A percentile compares a stretch with the other conserved stretches of the same genome.
Evolutionary conservation across 2,329 filamentous ascomycete genomes (phyloP).

Genomic region (Aspergillus tamarii): DNA sequence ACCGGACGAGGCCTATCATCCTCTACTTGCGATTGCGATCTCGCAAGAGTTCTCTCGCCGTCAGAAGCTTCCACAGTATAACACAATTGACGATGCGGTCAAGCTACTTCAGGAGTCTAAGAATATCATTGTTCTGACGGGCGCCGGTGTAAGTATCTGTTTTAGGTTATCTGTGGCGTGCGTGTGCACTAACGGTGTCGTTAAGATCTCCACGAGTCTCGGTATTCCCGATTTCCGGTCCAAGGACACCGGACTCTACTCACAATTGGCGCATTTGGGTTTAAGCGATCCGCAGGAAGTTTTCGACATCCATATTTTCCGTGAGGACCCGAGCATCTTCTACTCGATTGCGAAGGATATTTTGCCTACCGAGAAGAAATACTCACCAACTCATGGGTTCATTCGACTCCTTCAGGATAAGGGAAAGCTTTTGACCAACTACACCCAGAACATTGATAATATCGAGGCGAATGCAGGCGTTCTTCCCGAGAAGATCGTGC

Average conservation of each 20-base stretch:
- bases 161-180: neutral
- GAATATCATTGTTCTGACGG: constrained; percentile 92
- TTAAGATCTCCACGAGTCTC: constrained; percentile 84
- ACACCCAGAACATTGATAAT: constrained; percentile 98
- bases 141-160: constrained; percentile 66
- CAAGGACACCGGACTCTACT: constrained; percentile 88
- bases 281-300: constrained; percentile 87
- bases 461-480: constrained; percentile 88
- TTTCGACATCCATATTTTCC: constrained; percentile 88
- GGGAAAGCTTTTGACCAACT: constrained; percentile 90
- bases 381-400: constrained; percentile 91
- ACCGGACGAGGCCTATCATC: constrained; percentile 74
- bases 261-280: constrained; percentile 77
- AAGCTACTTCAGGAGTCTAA: constrained; percentile 70
- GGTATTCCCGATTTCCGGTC: constrained; percentile 97
- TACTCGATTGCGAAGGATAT: constrained; percentile 92
- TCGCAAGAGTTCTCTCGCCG: constrained; percentile 80
- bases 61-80: constrained; percentile 76
- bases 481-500: constrained; percentile 76
- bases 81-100: constrained; percentile 86
- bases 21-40: constrained; percentile 75
- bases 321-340: constrained; percentile 84
- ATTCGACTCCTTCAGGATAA: constrained; percentile 86
- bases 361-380: constrained; percentile 75
- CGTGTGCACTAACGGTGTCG: constrained; percentile 8